Evolutionary conservation across 2,329 filamentous ascomycete genomes (phyloP).

Genomic region (Colletotrichum sojae): DNA sequence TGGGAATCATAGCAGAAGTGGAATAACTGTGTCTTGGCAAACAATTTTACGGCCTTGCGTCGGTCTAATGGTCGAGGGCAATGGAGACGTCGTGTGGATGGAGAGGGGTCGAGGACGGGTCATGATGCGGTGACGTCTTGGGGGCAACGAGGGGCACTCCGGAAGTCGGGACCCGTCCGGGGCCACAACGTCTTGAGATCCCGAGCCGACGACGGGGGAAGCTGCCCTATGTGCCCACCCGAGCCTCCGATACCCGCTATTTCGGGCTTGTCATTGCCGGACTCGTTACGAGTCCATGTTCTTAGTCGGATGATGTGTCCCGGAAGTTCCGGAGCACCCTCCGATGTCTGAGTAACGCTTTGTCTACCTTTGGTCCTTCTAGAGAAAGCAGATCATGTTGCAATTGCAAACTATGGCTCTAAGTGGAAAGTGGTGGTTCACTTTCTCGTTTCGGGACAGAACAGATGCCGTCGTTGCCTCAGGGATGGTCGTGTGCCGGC

Average conservation of each 20-base stretch:
- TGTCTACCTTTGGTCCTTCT: background rate
- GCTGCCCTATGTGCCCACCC: background rate
- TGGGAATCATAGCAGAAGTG: background rate
- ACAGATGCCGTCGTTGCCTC: background rate
- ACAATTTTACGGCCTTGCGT: constrained; percentile 28
- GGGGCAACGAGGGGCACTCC: background rate
- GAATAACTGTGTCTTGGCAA: constrained; percentile 22
- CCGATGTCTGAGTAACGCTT: too few relatives aligned
- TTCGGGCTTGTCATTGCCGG: too few relatives aligned
- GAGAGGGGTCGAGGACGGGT: background rate
- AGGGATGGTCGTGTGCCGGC: constrained; percentile 1
- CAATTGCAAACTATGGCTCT: background rate
- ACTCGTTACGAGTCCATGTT: background rate
- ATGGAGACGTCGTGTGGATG: background rate
- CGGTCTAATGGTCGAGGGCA: constrained; percentile 14
- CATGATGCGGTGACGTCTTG: background rate
- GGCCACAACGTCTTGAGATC: background rate
- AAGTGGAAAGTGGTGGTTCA: background rate
- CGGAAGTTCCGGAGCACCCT: too few relatives aligned
- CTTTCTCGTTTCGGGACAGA: background rate
- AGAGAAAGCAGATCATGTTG: background rate
- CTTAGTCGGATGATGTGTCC: background rate
- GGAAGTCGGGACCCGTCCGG: background rate
- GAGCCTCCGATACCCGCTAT: too few relatives aligned
- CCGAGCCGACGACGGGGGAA: too few relatives aligned